Base-by-base conservation (phyloP, 2,329 filamentous ascomycete species). In the Diaporthe batatas region DNA sequence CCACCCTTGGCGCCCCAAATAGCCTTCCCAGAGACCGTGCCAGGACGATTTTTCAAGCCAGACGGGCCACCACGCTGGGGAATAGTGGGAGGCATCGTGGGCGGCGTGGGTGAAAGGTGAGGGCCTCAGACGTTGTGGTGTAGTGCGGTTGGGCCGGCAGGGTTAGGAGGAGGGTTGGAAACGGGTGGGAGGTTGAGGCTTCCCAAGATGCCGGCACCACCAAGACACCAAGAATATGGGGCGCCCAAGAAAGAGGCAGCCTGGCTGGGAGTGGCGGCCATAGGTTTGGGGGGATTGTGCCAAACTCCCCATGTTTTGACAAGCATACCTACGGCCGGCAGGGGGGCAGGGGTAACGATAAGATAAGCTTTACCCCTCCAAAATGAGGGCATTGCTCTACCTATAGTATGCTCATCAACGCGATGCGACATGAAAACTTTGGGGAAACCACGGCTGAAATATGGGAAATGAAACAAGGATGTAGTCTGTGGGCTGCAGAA, bases 61-160 rank as follows among this genome's bases (percentile, higher is more conserved):
- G 72, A 71, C 2, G 81, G 81, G 0, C 82, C 82, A 0, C 82
- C 83, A 1, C 81, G 78, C 7, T 72, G 71, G 0, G 79, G 69
- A 1, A 77, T 69, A 0, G 78, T 79, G 0, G 80, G 78, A 11
- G 79, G 77, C 78, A 81, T 81, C 1, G 8, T 78, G 47, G 14
- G 36, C 6, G 39, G 21, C 44, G 44, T 36, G 44, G 6, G 7
- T 67, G 32, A 53, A n/a, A 18, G 2, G 47, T 25, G 29, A 25
- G 29, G 23, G 6, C 21, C 62, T 53, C 32, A 25, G 25, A 10
- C 18, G 14, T 67, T 47, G 32, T 18, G 18, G n/a, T 25, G 10
- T 36, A 18, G 44, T 25, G 25, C 21, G 62, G 29, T 32, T 32
- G 29, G 59, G 59, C 23, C 21, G 62, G 62, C 29, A 67, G 62